These are phyloP conservation scores for Xylariaceae sp. DNA, from an alignment of 2,329 filamentous ascomycete genomes.

Conservation along the genomic window DNA sequence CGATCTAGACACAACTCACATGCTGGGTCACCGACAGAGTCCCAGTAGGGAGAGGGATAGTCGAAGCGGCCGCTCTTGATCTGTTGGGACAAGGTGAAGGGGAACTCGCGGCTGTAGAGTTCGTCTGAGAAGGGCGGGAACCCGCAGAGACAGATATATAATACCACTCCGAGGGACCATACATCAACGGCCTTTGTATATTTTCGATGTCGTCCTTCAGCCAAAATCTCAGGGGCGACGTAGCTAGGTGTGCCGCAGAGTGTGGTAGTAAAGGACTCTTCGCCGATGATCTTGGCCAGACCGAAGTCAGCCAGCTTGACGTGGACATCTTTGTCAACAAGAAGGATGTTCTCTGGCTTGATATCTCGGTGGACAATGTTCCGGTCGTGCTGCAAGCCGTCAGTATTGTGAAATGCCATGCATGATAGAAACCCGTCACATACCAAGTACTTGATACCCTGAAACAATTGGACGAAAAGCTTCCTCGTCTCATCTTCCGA, in stretches of 20 bases:
- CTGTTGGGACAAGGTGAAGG: conserved; percentile 80
- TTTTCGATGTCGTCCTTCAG: conserved; percentile 70
- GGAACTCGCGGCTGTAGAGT: conserved; percentile 71
- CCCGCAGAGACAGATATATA: conserved; percentile 95
- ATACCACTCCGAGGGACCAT: conserved; percentile 94
- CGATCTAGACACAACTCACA: conserved; percentile 33
- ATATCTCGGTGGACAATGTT: conserved; percentile 97
- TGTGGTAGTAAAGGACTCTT: conserved; percentile 95
- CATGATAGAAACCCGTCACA: too few species aligned
- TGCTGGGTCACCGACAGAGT: conserved; percentile 76
- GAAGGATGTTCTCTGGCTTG: conserved; percentile 91
- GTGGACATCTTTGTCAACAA: conserved; percentile 75
- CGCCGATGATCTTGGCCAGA: conserved; percentile 94
- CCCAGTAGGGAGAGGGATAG: conserved; percentile 96
- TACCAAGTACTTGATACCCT: conserved; percentile 92
- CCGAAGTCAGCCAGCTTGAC: conserved; percentile 96
- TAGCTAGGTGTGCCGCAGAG: conserved; percentile 96
- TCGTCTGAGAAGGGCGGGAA: conserved; percentile 98
- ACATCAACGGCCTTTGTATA: conserved; percentile 95
- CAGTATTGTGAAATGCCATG: too few species aligned
- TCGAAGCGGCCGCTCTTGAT: conserved; percentile 85
- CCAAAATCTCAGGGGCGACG: conserved; percentile 90
- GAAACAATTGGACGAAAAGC: conserved; percentile 84
- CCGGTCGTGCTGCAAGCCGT: conserved; percentile 67
- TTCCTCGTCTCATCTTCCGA: conserved; percentile 77